Evolutionary conservation across 225 moss, liverwort and hornwort species (phyloP).

Genomic region (Sphagnum contortum): DNA sequence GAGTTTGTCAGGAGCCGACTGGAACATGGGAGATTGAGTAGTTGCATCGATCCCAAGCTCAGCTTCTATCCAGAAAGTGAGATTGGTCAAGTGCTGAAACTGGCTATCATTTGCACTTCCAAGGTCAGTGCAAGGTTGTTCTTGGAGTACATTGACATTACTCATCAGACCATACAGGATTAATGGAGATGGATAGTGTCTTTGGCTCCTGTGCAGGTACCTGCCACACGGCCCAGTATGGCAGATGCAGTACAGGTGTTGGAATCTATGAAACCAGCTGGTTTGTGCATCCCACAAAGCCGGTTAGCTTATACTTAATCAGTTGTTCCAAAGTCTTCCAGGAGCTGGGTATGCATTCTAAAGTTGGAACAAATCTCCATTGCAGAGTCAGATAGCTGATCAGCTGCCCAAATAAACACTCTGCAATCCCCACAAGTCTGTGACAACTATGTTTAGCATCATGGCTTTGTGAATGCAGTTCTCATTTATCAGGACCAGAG

Average conservation of each 20-base stretch:
- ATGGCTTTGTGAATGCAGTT: too few relatives aligned
- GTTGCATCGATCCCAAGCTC: constrained; percentile 54
- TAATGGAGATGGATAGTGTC: neutral
- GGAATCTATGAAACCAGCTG: constrained; percentile 33
- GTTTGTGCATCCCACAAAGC: too few relatives aligned
- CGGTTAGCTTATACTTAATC: too few relatives aligned
- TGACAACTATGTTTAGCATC: too few relatives aligned
- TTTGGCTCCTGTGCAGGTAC: constrained; percentile 22
- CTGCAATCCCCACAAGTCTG: too few relatives aligned
- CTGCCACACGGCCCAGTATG: constrained; percentile 68
- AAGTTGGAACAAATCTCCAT: too few relatives aligned
- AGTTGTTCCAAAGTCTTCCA: too few relatives aligned
- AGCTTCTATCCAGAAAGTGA: constrained; percentile 27
- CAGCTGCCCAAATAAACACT: too few relatives aligned
- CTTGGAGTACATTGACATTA: neutral
- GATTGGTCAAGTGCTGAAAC: constrained; percentile 42
- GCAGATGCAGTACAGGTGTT: constrained; percentile 48
- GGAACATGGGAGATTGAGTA: constrained; percentile 31
- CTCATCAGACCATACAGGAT: neutral
- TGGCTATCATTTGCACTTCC: constrained; percentile 59
- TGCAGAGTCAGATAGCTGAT: too few relatives aligned
- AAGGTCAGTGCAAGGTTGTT: constrained; percentile 16
- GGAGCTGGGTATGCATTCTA: too few relatives aligned
- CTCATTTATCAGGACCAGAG: too few relatives aligned
- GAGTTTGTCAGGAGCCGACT: constrained; percentile 50